Evolutionary conservation across 805 yeast species (phyloP).

Genomic region (Candida sonorensis): DNA sequence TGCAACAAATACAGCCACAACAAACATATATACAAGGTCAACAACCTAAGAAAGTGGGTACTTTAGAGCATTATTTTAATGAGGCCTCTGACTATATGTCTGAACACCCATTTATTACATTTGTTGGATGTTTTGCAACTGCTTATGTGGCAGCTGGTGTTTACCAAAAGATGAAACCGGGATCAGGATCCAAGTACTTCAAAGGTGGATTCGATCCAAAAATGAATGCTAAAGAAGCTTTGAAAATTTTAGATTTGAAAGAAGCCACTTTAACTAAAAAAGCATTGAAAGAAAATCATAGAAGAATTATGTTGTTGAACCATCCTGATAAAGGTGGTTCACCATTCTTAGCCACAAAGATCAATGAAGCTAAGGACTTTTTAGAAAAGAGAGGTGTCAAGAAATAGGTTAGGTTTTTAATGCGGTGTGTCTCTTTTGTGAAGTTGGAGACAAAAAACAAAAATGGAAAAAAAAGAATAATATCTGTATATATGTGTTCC

Average conservation of each 20-base stretch:
- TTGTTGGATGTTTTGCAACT: constrained; percentile 59
- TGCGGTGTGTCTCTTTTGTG: too few species aligned
- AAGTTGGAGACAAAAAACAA: too few species aligned
- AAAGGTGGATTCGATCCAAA: constrained; percentile 92
- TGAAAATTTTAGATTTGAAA: constrained; percentile 70
- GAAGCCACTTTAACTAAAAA: constrained; percentile 58
- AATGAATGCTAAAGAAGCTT: constrained; percentile 84
- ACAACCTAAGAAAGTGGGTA: constrained; percentile 25
- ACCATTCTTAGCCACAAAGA: constrained; percentile 80
- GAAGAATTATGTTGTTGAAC: constrained; percentile 78
- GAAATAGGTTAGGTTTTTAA: constrained; percentile 14
- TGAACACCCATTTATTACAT: constrained; percentile 70
- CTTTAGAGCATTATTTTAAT: constrained; percentile 61
- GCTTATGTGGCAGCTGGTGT: constrained; percentile 62
- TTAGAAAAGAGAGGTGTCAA: constrained; percentile 56
- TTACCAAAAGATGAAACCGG: constrained; percentile 61
- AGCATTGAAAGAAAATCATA: constrained; percentile 70
- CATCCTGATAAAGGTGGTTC: constrained; percentile 97
- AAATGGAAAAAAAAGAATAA: too few species aligned
- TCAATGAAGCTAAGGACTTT: constrained; percentile 86
- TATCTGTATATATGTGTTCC: too few species aligned
- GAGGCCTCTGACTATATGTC: constrained; percentile 52
- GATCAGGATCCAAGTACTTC: constrained; percentile 54
- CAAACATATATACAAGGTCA: constrained; percentile 10
- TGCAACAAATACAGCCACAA: not conserved